A percentile compares a stretch with the other conserved stretches of the same genome.
Evolutionary conservation across 2,329 filamentous ascomycete species (phyloP).

Genomic region (Trichoderma brevicompactum): DNA sequence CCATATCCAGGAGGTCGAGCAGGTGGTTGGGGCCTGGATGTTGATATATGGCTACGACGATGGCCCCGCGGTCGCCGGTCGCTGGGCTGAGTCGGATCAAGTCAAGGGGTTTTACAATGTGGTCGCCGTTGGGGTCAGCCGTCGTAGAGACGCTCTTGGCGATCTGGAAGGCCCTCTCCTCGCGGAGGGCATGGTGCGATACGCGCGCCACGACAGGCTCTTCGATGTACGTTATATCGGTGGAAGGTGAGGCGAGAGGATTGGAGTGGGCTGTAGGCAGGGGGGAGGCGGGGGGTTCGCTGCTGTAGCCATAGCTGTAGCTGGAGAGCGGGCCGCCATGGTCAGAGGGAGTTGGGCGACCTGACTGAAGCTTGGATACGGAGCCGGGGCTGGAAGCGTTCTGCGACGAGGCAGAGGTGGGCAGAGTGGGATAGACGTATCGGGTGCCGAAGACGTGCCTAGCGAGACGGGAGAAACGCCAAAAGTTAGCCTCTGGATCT

Average conservation of each 20-base stretch:
- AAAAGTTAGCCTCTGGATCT: constrained; percentile 14
- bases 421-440: constrained; percentile 55
- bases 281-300: constrained; percentile 48
- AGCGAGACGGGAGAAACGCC: constrained; percentile 16
- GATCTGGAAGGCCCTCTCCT: constrained; percentile 87
- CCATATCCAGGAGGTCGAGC: constrained; percentile 72
- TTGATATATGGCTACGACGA: constrained; percentile 82
- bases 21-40: constrained; percentile 76
- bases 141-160: constrained; percentile 72
- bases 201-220: constrained; percentile 78
- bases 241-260: constrained; percentile 41
- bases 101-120: constrained; percentile 82
- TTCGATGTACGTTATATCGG: constrained; percentile 61
- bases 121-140: constrained; percentile 72
- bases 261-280: constrained; percentile 42
- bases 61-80: constrained; percentile 69
- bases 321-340: constrained; percentile 36
- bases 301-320: constrained; percentile 42
- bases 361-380: constrained; percentile 48
- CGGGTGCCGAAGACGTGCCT: constrained; percentile 71
- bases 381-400: constrained; percentile 51
- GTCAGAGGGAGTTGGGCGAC: constrained; percentile 51
- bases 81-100: constrained; percentile 72
- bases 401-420: constrained; percentile 53
- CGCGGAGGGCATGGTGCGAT: constrained; percentile 78